These are phyloP conservation scores for Plenodomus tracheiphilus DNA, from an alignment of 2,329 filamentous ascomycete genomes.

Conservation along the genomic window DNA sequence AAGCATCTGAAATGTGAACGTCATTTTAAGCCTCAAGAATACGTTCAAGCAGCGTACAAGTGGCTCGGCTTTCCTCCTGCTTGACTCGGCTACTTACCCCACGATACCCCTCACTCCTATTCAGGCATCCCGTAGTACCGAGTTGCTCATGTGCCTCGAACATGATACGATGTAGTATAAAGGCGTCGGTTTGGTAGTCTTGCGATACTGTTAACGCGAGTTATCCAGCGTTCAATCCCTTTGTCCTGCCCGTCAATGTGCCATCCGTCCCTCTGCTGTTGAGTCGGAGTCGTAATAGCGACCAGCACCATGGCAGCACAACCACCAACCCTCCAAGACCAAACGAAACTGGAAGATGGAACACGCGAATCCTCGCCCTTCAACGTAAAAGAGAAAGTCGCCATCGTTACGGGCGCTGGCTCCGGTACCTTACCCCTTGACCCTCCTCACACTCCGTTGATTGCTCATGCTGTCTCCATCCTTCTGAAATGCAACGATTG, in stretches of 20 bases:
- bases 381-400: constrained; percentile 50
- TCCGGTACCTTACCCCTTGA: constrained; percentile 26
- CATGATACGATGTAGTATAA: not conserved
- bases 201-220: too few relatives aligned
- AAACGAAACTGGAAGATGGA: too few relatives aligned
- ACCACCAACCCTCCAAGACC: too few relatives aligned
- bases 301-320: constrained; percentile 7
- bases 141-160: not conserved
- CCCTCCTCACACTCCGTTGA: not conserved
- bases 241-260: too few relatives aligned
- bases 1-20: too few relatives aligned
- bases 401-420: constrained; percentile 54
- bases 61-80: too few relatives aligned
- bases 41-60: too few relatives aligned
- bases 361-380: constrained; percentile 28
- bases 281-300: not conserved
- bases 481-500: not conserved
- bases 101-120: constrained; percentile 18
- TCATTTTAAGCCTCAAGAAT: too few relatives aligned
- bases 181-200: not conserved
- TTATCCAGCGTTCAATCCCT: too few relatives aligned
- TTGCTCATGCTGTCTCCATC: too few relatives aligned
- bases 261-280: too few relatives aligned
- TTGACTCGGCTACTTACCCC: constrained; percentile 11
- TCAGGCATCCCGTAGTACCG: not conserved